Conservation (phyloP, 306 rosid genomes). For the Chamaecrista fasciculata region DNA sequence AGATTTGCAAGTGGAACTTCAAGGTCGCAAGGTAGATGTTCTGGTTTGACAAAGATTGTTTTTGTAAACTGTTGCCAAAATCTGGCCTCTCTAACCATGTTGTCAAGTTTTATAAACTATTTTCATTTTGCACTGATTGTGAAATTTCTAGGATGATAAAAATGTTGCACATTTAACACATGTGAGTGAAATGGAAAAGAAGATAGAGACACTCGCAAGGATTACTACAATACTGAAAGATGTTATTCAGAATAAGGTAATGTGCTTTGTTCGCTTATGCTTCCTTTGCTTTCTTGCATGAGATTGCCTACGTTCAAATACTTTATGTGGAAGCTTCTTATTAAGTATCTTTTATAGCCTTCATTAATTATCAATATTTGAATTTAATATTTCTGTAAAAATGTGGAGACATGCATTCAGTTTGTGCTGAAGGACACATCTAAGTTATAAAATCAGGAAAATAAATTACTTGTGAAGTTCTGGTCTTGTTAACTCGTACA, state of each 20-base stretch:
- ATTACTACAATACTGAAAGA: slow-evolving; percentile 86
- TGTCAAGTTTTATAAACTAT: too few relatives aligned
- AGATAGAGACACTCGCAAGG: slow-evolving; percentile 77
- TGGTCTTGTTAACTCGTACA: not conserved
- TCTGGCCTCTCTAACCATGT: not conserved
- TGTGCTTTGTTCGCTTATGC: not conserved
- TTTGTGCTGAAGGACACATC: not conserved
- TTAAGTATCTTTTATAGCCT: not conserved
- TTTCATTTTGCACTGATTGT: slow-evolving; percentile 26
- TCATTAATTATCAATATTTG: not conserved
- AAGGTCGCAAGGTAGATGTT: slow-evolving; percentile 79
- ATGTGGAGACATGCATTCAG: not conserved
- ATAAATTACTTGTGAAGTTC: not conserved
- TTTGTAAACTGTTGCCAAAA: not conserved
- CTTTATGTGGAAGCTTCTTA: not conserved
- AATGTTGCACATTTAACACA: slow-evolving; percentile 94
- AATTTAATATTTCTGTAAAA: not conserved
- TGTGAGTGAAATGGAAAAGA: slow-evolving; percentile 92
- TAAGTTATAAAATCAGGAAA: too few relatives aligned
- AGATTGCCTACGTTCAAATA: not conserved
- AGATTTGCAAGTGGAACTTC: slow-evolving; percentile 96
- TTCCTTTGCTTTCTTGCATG: slow-evolving; percentile 1
- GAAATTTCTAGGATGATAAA: slow-evolving; percentile 72
- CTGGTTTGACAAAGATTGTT: not conserved
- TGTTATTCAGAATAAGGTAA: slow-evolving; percentile 96